Evolutionary conservation across 768 basidiomycete genomes (phyloP), one percentile per base, ranked within the genome.

Genomic region (Tulasnella sp.): DNA sequence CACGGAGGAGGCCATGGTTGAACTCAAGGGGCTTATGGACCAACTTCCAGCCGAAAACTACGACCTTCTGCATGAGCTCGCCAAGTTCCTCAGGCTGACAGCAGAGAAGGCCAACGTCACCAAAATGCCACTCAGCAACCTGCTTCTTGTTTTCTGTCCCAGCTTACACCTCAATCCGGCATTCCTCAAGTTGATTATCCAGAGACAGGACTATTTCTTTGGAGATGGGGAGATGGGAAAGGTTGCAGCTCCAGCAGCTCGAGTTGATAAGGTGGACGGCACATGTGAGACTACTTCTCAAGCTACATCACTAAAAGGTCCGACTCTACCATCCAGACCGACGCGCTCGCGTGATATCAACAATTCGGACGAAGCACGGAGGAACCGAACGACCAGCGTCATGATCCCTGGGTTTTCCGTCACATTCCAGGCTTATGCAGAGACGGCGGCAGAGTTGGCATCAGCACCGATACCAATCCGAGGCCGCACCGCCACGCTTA

Each of bases 101-200:
- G 82, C 88, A 0, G 75, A 74, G 58, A 77, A 80, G 63, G 77
- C 77, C 66, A 78, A 77, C 64, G 80, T 82, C 66, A 97, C 91
- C 34, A 90, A 89, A 73, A 97, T 97, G 93, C 89, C 91, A 2
- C 71, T 96, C 64, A 85, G 85, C 69, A 96, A 96, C 67, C 70
- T 97, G 65, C 74, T 94, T 50, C 74, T 94, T 32, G 85, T 95
- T 51, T 84, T 97, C 68, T 92, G 88, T 63, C 94, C 93, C 5
- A 90, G 83, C 68, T 70, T 93, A 67, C 82, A 79, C 67, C 85
- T 93, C 81, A 86, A 75, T 60, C 86, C 87, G 15, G 76, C 83
- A 1, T 68, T 91, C 26, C 70, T 92, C 65, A 78, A 84, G 63
- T 78, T 84, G 29, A 70, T 92, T 2, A 87, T 87, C 65, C 88